These are phyloP conservation scores for Trypanosoma cruzi DNA, from an alignment of 208 protist species.

Conservation along the genomic window DNA sequence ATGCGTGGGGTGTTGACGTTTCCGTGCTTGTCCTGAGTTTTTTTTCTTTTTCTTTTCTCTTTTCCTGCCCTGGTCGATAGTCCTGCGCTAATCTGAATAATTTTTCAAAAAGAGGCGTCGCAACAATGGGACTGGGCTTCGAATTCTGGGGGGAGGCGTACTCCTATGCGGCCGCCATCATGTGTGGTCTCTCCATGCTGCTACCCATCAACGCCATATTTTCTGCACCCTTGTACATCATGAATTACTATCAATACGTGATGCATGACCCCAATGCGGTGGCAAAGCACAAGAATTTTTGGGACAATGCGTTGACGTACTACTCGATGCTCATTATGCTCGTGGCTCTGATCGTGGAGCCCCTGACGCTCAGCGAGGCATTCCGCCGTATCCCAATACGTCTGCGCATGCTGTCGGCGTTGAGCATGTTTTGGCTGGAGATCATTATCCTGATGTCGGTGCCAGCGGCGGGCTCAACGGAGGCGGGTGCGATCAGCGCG, in stretches of 20 bases:
- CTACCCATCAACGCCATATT: conserved; percentile 86
- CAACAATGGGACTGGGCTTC: background rate
- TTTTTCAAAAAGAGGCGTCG: background rate
- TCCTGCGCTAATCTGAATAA: background rate
- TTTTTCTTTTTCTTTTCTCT: background rate
- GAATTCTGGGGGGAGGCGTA: conserved; percentile 31
- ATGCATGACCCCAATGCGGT: conserved; percentile 32
- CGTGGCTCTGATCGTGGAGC: conserved; percentile 48
- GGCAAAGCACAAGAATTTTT: conserved; percentile 45
- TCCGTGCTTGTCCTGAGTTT: conserved; percentile 13
- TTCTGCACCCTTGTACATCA: conserved; percentile 75
- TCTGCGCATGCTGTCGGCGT: conserved; percentile 38
- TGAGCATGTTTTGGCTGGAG: conserved; percentile 52
- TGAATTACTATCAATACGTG: conserved; percentile 63
- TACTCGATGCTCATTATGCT: conserved; percentile 57
- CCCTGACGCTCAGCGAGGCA: conserved; percentile 44
- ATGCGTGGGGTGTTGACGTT: too few relatives aligned
- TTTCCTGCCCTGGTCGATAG: too few relatives aligned
- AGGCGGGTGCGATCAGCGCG: conserved; percentile 45
- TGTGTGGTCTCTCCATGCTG: conserved; percentile 78
- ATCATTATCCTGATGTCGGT: conserved; percentile 59
- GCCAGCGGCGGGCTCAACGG: conserved; percentile 35
- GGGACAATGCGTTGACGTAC: conserved; percentile 69
- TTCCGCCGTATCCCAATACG: conserved; percentile 48
- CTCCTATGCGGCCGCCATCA: conserved; percentile 61